These are phyloP conservation scores for Lolium rigidum DNA, from an alignment of 176 grass and related monocot species.

Conservation along the genomic window DNA sequence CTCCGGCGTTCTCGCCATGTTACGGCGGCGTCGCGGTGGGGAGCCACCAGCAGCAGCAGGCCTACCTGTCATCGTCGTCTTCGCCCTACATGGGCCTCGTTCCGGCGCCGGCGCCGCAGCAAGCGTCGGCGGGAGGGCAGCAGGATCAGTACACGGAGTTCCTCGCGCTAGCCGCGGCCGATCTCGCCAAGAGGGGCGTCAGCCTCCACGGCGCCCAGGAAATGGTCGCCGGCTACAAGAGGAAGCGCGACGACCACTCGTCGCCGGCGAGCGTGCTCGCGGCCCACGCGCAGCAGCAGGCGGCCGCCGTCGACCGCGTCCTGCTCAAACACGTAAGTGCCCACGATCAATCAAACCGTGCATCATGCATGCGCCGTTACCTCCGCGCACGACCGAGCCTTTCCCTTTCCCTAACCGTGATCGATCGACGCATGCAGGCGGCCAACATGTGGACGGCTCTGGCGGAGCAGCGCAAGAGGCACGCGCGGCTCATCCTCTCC, in stretches of 20 bases:
- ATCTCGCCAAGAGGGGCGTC: conserved; percentile 48
- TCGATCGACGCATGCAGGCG: conserved; percentile 53
- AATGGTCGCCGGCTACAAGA: conserved; percentile 17
- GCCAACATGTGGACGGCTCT: conserved; percentile 53
- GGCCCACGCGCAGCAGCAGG: conserved; percentile 50
- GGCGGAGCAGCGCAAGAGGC: conserved; percentile 48
- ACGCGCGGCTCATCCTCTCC: conserved; percentile 37
- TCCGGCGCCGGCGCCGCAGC: background rate
- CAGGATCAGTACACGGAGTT: conserved; percentile 31
- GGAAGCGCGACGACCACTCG: conserved; percentile 35
- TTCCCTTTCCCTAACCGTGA: background rate
- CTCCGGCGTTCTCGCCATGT: background rate
- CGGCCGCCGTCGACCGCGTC: conserved; percentile 64
- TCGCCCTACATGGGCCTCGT: background rate
- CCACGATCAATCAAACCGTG: too few relatives aligned
- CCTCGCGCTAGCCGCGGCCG: background rate
- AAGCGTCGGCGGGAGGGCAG: background rate
- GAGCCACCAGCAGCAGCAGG: background rate
- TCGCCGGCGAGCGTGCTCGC: conserved; percentile 15
- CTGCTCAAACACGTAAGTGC: conserved; percentile 64
- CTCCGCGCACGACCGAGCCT: background rate
- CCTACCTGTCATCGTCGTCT: background rate
- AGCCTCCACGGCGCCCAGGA: conserved; percentile 44
- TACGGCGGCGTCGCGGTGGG: background rate
- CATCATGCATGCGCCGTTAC: background rate